These are phyloP conservation scores for Croton laevigatus DNA, from an alignment of 441 rosid species.

Conservation along the genomic window DNA sequence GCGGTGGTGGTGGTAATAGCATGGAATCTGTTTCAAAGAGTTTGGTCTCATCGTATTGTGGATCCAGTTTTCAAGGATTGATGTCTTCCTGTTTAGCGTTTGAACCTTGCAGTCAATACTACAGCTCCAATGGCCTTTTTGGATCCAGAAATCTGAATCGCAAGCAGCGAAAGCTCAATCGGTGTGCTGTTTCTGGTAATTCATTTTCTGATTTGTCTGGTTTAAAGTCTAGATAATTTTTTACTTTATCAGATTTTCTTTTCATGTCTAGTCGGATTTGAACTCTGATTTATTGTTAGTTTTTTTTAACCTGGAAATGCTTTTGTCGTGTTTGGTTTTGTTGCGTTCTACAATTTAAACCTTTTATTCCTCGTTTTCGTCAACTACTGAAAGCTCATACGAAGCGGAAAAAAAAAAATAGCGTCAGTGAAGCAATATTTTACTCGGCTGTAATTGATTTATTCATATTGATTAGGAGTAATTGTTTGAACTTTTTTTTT, in stretches of 20 bases:
- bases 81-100: conserved; percentile 65
- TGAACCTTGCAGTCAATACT: conserved; percentile 62
- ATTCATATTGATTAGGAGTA: not conserved
- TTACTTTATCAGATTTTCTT: not conserved
- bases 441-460: not conserved
- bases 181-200: conserved; percentile 53
- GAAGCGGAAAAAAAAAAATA: not conserved
- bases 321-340: not conserved
- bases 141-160: conserved; percentile 52
- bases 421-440: not conserved
- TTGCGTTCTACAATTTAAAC: not conserved
- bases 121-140: conserved; percentile 47
- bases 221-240: not conserved
- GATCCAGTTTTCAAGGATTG: conserved; percentile 55
- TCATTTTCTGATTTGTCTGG: conserved; percentile 1
- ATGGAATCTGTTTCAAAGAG: conserved; percentile 1
- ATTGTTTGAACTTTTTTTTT: not conserved
- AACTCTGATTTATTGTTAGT: not conserved
- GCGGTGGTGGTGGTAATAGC: not conserved
- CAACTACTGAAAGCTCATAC: not conserved
- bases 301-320: not conserved
- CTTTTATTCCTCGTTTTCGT: not conserved
- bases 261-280: conserved; percentile 5
- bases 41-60: conserved; percentile 35
- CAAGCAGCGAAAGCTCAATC: conserved; percentile 45